Evolutionary conservation across 2,329 filamentous ascomycete species (phyloP).

Genomic region (Phyllosticta citrichinensis): DNA sequence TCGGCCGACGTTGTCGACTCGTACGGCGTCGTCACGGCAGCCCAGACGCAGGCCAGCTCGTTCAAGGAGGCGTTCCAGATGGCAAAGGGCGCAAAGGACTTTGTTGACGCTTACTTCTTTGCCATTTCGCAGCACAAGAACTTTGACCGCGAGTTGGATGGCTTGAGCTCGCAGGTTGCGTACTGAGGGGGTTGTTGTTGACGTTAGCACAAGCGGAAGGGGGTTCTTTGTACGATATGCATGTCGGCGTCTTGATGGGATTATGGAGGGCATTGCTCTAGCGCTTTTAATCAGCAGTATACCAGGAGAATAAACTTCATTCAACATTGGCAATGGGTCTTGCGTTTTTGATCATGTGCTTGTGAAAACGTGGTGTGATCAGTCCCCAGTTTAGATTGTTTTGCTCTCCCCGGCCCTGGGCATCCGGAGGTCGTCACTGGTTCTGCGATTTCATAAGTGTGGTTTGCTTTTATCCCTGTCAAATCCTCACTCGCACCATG

Average conservation of each 20-base stretch:
- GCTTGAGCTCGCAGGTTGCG: constrained; percentile 55
- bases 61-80: constrained; percentile 54
- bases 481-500: too few species aligned
- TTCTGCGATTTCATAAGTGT: too few species aligned
- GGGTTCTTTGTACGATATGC: neutral
- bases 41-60: constrained; percentile 41
- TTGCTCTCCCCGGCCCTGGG: too few species aligned
- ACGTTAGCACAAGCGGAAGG: neutral
- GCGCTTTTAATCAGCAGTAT: neutral
- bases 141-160: constrained; percentile 64
- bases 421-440: too few species aligned
- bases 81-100: constrained; percentile 56
- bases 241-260: neutral
- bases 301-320: neutral
- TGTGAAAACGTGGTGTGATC: neutral
- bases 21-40: constrained; percentile 68
- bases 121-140: constrained; percentile 63
- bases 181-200: constrained; percentile 43
- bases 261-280: neutral
- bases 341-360: neutral
- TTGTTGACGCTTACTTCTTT: constrained; percentile 61
- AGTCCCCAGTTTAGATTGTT: too few species aligned
- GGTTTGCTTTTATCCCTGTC: too few species aligned
- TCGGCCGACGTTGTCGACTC: constrained; percentile 50
- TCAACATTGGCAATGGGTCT: neutral